Evolutionary conservation across 148 eudicot genomes (phyloP).

Genomic region (Simmondsia chinensis): DNA sequence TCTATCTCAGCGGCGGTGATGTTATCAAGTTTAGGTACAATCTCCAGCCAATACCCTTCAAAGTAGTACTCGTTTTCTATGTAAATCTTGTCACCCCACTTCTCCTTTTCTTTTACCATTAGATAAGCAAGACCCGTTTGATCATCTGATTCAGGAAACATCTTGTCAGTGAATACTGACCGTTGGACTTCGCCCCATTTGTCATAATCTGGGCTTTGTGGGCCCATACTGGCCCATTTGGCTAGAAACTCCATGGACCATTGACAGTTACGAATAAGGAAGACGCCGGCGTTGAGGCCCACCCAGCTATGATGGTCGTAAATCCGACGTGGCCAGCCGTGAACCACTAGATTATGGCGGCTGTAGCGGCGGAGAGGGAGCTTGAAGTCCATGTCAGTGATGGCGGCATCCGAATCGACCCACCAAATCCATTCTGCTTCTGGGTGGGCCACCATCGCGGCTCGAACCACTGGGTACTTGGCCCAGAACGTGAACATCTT

Average conservation of each 20-base stretch:
- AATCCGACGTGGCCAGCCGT: conserved; percentile 57
- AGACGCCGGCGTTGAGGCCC: conserved; percentile 82
- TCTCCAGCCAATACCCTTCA: conserved; percentile 81
- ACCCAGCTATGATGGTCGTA: conserved; percentile 62
- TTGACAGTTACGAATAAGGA: conserved; percentile 76
- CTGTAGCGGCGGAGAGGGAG: conserved; percentile 54
- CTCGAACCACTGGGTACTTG: conserved; percentile 58
- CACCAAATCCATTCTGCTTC: conserved; percentile 98
- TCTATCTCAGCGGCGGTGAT: conserved; percentile 21
- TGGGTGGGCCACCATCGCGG: conserved; percentile 95
- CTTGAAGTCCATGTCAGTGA: conserved; percentile 86
- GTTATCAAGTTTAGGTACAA: conserved; percentile 38
- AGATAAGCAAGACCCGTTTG: conserved; percentile 69
- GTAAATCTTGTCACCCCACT: conserved; percentile 60
- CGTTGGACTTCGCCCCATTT: conserved; percentile 58
- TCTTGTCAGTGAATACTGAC: conserved; percentile 43
- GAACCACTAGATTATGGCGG: conserved; percentile 51
- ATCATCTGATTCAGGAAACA: conserved; percentile 72
- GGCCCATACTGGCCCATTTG: conserved; percentile 73
- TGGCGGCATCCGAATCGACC: conserved; percentile 91
- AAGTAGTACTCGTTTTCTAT: conserved; percentile 57
- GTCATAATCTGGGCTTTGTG: conserved; percentile 41
- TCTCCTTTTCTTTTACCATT: conserved; percentile 43
- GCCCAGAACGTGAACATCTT: conserved; percentile 72
- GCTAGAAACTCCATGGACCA: conserved; percentile 84